Evolutionary conservation across 1,139 yeast genomes (phyloP).

Genomic region (Yamadazyma atmosphaerica): DNA sequence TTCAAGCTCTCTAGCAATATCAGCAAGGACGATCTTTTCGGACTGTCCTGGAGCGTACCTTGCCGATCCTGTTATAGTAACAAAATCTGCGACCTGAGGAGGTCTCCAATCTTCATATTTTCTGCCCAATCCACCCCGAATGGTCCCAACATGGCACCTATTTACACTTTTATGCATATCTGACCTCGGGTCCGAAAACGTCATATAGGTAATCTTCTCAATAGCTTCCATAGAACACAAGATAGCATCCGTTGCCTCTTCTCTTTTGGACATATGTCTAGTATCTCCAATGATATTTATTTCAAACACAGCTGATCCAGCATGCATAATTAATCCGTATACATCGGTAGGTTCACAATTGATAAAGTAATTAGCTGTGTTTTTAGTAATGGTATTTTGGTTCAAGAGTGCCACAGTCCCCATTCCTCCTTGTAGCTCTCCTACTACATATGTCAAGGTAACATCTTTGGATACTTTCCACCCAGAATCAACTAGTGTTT

Average conservation of each 20-base stretch:
- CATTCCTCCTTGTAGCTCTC: constrained; percentile 19
- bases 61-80: constrained; percentile 25
- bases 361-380: constrained; percentile 15
- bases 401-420: constrained; percentile 16
- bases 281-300: constrained; percentile 17
- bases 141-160: constrained; percentile 16
- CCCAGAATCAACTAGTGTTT: constrained; percentile 18
- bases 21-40: constrained; percentile 20
- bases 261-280: constrained; percentile 17
- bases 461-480: constrained; percentile 16
- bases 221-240: constrained; percentile 17
- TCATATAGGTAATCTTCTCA: constrained; percentile 14
- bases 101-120: constrained; percentile 19
- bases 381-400: constrained; percentile 12
- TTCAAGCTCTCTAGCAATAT: constrained; percentile 19
- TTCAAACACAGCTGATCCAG: constrained; percentile 16
- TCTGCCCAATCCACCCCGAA: constrained; percentile 16
- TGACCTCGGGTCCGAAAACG: constrained; percentile 13
- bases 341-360: constrained; percentile 18
- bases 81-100: constrained; percentile 26
- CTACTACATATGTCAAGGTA: constrained; percentile 16
- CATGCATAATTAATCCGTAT: constrained; percentile 15
- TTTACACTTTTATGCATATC: constrained; percentile 14
- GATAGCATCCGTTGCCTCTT: constrained; percentile 17
- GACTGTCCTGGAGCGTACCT: constrained; percentile 25